phyloP scores from a whole-genome alignment of 2,329 filamentous ascomycete species.

The Sporothrix brunneoviolacea region DNA sequence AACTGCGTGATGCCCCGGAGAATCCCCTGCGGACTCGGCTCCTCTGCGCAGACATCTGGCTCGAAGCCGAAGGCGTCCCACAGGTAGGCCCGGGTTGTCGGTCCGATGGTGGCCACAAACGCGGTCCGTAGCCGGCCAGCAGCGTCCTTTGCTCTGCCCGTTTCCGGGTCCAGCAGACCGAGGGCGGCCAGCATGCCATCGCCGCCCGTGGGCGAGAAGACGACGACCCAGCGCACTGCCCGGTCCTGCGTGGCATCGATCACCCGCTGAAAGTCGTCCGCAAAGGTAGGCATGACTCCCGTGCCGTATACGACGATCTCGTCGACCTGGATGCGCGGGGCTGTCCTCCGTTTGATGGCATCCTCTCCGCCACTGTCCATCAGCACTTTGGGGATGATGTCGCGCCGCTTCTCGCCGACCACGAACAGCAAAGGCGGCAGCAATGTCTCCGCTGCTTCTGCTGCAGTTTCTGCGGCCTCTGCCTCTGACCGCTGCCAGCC shows the following conservation, averaged over 20 bases:
- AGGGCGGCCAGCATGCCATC: slow-evolving; percentile 52
- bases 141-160: slow-evolving; percentile 23
- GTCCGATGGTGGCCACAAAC: slow-evolving; percentile 81
- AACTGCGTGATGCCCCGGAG: slow-evolving; percentile 57
- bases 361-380: slow-evolving; percentile 37
- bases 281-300: slow-evolving; percentile 72
- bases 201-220: slow-evolving; percentile 63
- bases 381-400: slow-evolving; percentile 80
- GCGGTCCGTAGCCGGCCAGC: slow-evolving; percentile 33
- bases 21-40: slow-evolving; percentile 76
- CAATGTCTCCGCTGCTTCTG: slow-evolving; percentile 27
- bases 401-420: slow-evolving; percentile 81
- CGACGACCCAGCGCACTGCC: slow-evolving; percentile 61
- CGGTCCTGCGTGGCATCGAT: slow-evolving; percentile 39
- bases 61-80: slow-evolving; percentile 56
- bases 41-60: slow-evolving; percentile 73
- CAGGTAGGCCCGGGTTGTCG: slow-evolving; percentile 78
- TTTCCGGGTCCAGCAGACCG: slow-evolving; percentile 42
- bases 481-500: slow-evolving; percentile 15
- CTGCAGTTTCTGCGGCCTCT: slow-evolving; percentile 37
- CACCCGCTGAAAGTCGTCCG: slow-evolving; percentile 51
- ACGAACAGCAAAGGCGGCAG: slow-evolving; percentile 74
- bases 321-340: slow-evolving; percentile 57
- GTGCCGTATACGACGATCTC: slow-evolving; percentile 87
- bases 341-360: slow-evolving; percentile 9